Evolutionary conservation across 176 grass and related monocot species (phyloP).

Genomic region (Eleusine indica): DNA sequence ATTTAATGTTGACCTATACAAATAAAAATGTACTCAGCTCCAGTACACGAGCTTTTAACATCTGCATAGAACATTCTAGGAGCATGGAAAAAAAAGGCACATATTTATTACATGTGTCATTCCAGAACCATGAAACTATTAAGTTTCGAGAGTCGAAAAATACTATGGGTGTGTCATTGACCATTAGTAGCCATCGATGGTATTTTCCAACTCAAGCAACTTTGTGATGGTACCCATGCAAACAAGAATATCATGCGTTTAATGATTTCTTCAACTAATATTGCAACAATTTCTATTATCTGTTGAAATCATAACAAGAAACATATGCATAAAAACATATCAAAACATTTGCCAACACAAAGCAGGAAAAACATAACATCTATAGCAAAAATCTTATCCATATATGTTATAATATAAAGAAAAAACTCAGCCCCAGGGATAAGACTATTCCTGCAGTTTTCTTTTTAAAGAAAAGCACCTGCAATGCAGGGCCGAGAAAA

Average conservation of each 20-base stretch:
- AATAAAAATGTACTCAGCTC: neutral
- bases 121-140: constrained; percentile 9
- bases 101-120: neutral
- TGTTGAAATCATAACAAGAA: too few relatives aligned
- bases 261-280: neutral
- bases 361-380: neutral
- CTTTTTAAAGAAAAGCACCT: too few relatives aligned
- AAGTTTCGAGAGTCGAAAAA: neutral
- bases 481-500: too few relatives aligned
- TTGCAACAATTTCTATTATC: neutral
- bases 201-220: too few relatives aligned
- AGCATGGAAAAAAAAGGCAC: neutral
- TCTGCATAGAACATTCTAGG: constrained; percentile 10
- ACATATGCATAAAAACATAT: too few relatives aligned
- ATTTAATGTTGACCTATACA: neutral
- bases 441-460: too few relatives aligned
- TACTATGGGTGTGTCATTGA: too few relatives aligned
- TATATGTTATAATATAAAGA: neutral
- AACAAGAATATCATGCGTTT: neutral
- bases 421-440: too few relatives aligned
- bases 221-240: too few relatives aligned
- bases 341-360: too few relatives aligned
- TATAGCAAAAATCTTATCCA: neutral
- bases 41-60: neutral
- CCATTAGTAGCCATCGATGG: neutral